These are phyloP conservation scores for Discostella stelligeroides DNA, from an alignment of 108 stramenopile genomes.

Conservation along the genomic window DNA sequence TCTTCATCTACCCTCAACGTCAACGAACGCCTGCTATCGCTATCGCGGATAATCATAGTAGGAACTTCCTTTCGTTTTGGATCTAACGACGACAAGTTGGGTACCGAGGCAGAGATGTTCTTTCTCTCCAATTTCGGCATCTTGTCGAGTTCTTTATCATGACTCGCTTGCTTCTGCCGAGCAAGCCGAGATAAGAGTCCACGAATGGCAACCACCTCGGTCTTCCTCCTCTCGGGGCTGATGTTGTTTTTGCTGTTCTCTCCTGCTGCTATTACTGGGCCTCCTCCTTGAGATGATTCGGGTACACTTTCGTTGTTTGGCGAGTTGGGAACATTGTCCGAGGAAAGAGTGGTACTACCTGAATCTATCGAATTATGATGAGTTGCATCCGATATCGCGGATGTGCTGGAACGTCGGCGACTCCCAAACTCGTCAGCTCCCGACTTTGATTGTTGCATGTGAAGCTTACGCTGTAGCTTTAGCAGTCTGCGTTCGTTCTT, in stretches of 20 bases:
- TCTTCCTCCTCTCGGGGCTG: slow-evolving; percentile 7
- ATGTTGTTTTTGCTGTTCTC: background rate
- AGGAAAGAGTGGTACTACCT: background rate
- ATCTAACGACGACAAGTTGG: slow-evolving; percentile 28
- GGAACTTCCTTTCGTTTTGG: background rate
- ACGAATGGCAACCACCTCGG: slow-evolving; percentile 18
- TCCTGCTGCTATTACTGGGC: background rate
- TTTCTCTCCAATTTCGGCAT: slow-evolving; percentile 11
- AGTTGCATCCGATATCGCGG: slow-evolving; percentile 11
- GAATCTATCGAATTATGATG: background rate
- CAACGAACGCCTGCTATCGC: background rate
- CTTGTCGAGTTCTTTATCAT: slow-evolving; percentile 33
- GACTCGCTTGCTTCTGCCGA: slow-evolving; percentile 23
- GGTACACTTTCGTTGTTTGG: too few relatives aligned
- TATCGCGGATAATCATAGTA: background rate
- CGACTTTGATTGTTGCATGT: slow-evolving; percentile 48
- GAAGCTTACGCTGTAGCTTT: slow-evolving; percentile 68
- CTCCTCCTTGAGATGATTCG: too few relatives aligned
- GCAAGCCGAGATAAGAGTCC: slow-evolving; percentile 45
- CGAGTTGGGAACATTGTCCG: too few relatives aligned
- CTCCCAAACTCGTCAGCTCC: slow-evolving; percentile 1
- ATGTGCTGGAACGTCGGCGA: slow-evolving; percentile 17
- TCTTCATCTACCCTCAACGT: background rate
- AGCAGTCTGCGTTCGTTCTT: slow-evolving; percentile 63
- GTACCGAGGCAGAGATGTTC: slow-evolving; percentile 22